Base-by-base conservation (phyloP, 1,284 basidiomycete genomes). In the Volvariella surrecta region DNA sequence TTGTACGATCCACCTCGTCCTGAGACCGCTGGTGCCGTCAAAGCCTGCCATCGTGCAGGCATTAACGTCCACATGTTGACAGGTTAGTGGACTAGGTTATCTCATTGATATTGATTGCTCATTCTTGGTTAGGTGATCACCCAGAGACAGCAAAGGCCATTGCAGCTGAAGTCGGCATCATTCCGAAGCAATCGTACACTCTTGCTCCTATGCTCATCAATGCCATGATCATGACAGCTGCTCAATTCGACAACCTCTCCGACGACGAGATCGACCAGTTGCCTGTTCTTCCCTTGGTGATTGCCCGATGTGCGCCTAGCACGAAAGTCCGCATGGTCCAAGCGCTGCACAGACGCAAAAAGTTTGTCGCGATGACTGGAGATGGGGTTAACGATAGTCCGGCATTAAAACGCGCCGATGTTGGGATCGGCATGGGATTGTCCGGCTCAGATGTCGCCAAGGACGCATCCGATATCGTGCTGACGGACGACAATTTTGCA, bases 401-500 rank as follows among this genome's bases (percentile, higher is more conserved):
- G 9, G 41, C 45, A 4, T 41, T 46, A n/a, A 46, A 44, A 35
- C 31, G 32, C 17, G 45, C 45, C 9, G 22, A 43, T 47, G 45
- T 49, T 20, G 46, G 48, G 22, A 42, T 49, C 24, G 40, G 45
- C 6, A 49, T 49, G 42, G 45, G 42, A 10, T 11, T 34, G 22
- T 24, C 42, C 19, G 48, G 45, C 15, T 22, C 28, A 13, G 48
- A 49, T 16, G 45, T 47, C 8, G 48, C 48, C 10, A 49, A 44
- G 37, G 39, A 49, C 21, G 48, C 42, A 9, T 44, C 45, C 4
- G 42, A 49, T 39, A 32, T 49, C 2, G 42, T 47, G 4, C 42
- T 49, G 20, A 40, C 37, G 8, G 43, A 47, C 30, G 45, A 49
- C 21, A 32, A 40, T 16, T 31, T 45, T 17, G 24, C 35, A 16